phyloP scores from a whole-genome alignment of 108 stramenopile genomes.

The Cyclotella choctawhatcheeana region DNA sequence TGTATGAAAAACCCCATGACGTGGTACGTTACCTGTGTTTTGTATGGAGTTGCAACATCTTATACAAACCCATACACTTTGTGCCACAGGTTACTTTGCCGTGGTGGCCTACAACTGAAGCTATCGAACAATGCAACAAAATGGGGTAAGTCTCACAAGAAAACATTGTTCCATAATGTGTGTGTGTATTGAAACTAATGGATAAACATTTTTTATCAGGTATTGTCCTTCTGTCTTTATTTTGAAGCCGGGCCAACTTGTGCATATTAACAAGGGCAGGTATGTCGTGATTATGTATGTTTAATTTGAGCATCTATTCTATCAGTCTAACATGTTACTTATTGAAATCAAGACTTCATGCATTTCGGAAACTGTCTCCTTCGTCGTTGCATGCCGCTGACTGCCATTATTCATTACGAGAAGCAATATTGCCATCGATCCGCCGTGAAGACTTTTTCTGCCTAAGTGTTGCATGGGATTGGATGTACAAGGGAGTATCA shows the following conservation, averaged over 20 bases:
- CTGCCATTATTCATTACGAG: constrained; percentile 64
- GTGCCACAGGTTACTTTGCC: too few relatives aligned
- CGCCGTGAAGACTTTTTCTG: constrained; percentile 59
- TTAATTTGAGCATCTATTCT: too few relatives aligned
- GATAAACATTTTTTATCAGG: constrained; percentile 45
- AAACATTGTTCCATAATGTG: too few relatives aligned
- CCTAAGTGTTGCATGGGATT: constrained; percentile 90
- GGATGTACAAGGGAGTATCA: constrained; percentile 82
- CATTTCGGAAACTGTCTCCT: constrained; percentile 82
- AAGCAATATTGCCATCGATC: constrained; percentile 26
- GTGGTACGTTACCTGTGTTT: constrained; percentile 35
- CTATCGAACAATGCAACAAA: constrained; percentile 61
- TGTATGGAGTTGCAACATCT: too few relatives aligned
- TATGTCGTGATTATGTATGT: constrained; percentile 22
- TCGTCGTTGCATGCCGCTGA: constrained; percentile 56
- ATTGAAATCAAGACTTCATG: too few relatives aligned
- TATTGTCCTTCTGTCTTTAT: constrained; percentile 89
- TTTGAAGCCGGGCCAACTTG: constrained; percentile 82
- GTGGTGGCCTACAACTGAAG: constrained; percentile 64
- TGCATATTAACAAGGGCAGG: constrained; percentile 92
- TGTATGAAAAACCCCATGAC: constrained; percentile 76
- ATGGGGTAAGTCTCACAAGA: constrained; percentile 73
- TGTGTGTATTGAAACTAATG: too few relatives aligned
- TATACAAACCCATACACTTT: too few relatives aligned
- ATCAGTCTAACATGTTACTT: too few relatives aligned